Conservation (phyloP, 1,284 basidiomycete genomes). For the Boletellus sp. region DNA sequence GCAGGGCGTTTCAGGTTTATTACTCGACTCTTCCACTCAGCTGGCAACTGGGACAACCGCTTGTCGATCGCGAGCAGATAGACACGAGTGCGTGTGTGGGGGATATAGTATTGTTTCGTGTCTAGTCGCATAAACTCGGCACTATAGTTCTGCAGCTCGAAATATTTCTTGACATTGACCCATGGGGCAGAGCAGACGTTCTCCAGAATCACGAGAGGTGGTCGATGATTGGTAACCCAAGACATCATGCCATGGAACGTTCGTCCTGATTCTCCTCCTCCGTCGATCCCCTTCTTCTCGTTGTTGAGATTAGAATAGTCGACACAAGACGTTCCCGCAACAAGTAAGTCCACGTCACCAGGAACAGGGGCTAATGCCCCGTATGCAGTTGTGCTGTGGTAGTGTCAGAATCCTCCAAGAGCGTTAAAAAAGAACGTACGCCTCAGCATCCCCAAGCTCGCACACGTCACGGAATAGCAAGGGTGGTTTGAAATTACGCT, state of each 20-base stretch:
- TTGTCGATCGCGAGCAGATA: conserved; percentile 81
- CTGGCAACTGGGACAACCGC: conserved; percentile 55
- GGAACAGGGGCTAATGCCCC: conserved; percentile 84
- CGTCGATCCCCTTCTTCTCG: conserved; percentile 86
- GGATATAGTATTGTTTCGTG: conserved; percentile 93
- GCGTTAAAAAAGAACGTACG: conserved; percentile 42
- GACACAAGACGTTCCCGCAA: conserved; percentile 94
- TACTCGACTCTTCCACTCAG: conserved; percentile 71
- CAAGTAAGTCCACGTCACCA: conserved; percentile 84
- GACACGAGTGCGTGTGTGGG: conserved; percentile 88
- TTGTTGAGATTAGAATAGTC: conserved; percentile 96
- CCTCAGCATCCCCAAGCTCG: conserved; percentile 76
- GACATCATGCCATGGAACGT: conserved; percentile 91
- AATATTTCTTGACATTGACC: conserved; percentile 73
- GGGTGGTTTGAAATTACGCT: conserved; percentile 90
- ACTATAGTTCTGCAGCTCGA: conserved; percentile 75
- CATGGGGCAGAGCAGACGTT: conserved; percentile 94
- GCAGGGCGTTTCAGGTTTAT: conserved; percentile 73
- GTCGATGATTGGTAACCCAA: conserved; percentile 86
- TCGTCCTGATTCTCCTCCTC: conserved; percentile 84
- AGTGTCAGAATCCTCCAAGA: conserved; percentile 12
- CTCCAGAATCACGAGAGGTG: conserved; percentile 88
- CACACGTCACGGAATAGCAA: conserved; percentile 93
- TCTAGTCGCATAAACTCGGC: conserved; percentile 76
- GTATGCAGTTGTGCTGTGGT: conserved; percentile 80